phyloP scores from a whole-genome alignment of 2,329 filamentous ascomycete species.

The Byssochlamys sp. region DNA sequence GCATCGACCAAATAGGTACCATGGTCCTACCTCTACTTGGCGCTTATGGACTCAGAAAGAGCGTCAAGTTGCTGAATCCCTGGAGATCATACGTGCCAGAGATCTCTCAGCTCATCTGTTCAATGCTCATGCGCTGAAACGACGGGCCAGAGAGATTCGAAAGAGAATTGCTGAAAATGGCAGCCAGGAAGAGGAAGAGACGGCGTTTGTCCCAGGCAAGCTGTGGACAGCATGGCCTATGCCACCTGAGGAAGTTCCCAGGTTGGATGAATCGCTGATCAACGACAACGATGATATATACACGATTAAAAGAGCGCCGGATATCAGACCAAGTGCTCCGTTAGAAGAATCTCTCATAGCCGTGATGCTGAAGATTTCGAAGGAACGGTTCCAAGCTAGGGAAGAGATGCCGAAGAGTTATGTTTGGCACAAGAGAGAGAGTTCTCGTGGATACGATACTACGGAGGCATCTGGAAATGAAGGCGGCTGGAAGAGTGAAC shows the following conservation, averaged over 20 bases:
- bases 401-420: conserved; percentile 20
- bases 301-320: conserved; percentile 40
- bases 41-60: conserved; percentile 83
- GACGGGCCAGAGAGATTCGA: conserved; percentile 22
- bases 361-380: conserved; percentile 56
- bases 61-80: conserved; percentile 53
- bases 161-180: conserved; percentile 4
- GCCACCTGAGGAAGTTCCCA: conserved; percentile 51
- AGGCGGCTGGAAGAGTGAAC: conserved; percentile 12
- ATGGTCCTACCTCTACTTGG: conserved; percentile 61
- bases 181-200: conserved; percentile 5
- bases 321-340: conserved; percentile 46
- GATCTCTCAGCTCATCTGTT: conserved; percentile 71
- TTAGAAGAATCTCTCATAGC: conserved; percentile 64
- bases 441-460: background rate
- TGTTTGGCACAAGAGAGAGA: background rate
- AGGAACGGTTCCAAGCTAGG: conserved; percentile 49
- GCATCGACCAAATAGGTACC: conserved; percentile 60
- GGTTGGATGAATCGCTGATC: conserved; percentile 42
- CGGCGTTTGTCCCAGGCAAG: conserved; percentile 39
- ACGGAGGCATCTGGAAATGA: conserved; percentile 4
- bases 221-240: conserved; percentile 83
- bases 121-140: conserved; percentile 62
- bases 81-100: conserved; percentile 53
- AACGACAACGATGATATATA: conserved; percentile 43